Percentiles rank a stretch among this genome's conserved stretches.
Conservation (phyloP, 129 eudicot genomes). For the Kitagawia praeruptora region DNA sequence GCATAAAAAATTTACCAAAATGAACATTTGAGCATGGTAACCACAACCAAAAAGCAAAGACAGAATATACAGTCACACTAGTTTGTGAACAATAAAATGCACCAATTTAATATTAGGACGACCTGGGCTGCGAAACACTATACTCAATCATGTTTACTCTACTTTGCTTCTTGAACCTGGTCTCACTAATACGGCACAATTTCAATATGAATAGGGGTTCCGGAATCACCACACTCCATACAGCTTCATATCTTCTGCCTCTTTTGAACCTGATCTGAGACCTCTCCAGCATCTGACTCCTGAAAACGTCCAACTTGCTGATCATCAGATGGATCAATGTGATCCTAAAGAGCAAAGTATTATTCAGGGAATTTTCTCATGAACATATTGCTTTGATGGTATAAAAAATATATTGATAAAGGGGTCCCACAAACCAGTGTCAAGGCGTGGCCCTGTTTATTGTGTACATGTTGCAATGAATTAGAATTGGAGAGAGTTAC, state of each 20-base stretch:
- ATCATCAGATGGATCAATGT: slow-evolving; percentile 33
- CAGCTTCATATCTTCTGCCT: slow-evolving; percentile 41
- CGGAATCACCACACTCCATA: background rate
- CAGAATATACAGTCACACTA: slow-evolving; percentile 31
- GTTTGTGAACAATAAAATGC: slow-evolving; percentile 1
- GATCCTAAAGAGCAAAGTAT: slow-evolving; percentile 29
- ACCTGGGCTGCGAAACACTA: background rate
- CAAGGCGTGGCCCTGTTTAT: background rate
- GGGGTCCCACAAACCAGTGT: background rate
- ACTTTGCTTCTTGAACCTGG: background rate
- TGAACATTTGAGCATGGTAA: background rate
- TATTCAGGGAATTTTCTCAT: background rate
- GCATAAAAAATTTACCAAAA: background rate
- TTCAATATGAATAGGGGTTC: background rate
- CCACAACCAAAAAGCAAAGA: slow-evolving; percentile 11
- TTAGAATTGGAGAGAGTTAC: background rate
- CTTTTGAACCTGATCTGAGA: slow-evolving; percentile 48
- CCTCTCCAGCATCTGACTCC: slow-evolving; percentile 39
- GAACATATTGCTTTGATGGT: background rate
- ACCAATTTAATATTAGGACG: background rate
- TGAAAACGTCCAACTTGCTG: slow-evolving; percentile 37
- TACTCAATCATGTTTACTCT: background rate
- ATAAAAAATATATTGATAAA: background rate
- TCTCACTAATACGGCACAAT: background rate
- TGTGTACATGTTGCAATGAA: background rate